phyloP scores from a whole-genome alignment of 169 alveolate species.

The Perkinsus marinus region DNA sequence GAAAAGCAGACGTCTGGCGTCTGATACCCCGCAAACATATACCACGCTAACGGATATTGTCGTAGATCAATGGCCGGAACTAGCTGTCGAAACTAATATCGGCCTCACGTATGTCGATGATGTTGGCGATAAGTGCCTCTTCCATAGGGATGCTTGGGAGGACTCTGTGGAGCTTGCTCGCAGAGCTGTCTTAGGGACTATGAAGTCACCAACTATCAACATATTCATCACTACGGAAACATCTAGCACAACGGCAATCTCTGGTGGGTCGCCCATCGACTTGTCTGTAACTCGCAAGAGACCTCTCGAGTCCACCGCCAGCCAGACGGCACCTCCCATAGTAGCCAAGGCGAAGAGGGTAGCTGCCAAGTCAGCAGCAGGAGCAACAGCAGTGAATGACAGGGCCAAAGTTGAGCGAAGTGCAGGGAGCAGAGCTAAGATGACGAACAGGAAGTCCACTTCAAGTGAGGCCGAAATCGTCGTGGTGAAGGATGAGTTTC shows the following conservation, averaged over 20 bases:
- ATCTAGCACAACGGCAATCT: no score
- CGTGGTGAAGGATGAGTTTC: background rate
- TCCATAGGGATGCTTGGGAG: background rate
- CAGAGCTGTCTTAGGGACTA: background rate
- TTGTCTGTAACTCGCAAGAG: background rate
- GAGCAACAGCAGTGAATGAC: background rate
- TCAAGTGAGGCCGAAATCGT: background rate
- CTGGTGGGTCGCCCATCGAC: no score
- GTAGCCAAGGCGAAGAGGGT: background rate
- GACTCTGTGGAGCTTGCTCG: background rate
- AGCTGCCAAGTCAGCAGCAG: background rate
- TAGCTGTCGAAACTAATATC: background rate
- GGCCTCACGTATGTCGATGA: background rate
- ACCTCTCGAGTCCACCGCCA: background rate
- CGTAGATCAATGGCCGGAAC: background rate
- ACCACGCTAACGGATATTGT: background rate
- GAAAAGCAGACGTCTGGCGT: background rate
- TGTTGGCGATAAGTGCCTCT: background rate
- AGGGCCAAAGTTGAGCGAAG: no score
- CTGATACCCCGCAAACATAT: background rate
- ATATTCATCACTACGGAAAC: background rate
- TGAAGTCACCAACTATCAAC: background rate
- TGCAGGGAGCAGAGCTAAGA: background rate
- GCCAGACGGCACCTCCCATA: background rate
- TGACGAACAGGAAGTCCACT: background rate